Base-by-base conservation (phyloP, 768 basidiomycete species). In the Boletus fagicola region DNA sequence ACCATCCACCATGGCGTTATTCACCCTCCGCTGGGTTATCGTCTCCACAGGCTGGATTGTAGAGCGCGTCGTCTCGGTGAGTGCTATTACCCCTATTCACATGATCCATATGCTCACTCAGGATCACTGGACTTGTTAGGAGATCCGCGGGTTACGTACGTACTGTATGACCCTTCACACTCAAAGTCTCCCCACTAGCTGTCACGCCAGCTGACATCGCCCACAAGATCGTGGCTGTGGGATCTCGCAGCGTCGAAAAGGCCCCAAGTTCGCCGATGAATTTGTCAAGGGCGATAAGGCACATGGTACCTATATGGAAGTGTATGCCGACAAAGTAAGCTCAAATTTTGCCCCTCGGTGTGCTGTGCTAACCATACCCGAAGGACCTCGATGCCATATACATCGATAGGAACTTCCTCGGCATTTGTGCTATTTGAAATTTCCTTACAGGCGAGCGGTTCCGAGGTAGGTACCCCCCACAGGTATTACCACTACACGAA, bases 41-140 rank as follows among this genome's bases (percentile, higher is more conserved):
- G 26, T 53, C 15, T 43, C 22, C 6, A 45, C 22, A 20, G 38
- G 26, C 9, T 31, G n/a, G 49, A 12, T 30, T 30, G 15, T 33
- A 24, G 31, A 36, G 16, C 10, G 26, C 36, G 31, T 35, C 20
- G 16, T 77, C 47, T 74, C 72, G 68, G 80, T 78, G 40, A 57
- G 70, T 49, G n/a, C 7, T 20, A 16, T 22, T 16, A 9, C 16
- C 26, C 35, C 42, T 43, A 15, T 51, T 22, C 5, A 35, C 24
- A 49, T 3, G 22, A 22, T 45, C 4, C 1, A 5, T 35, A 38
- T 36, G 30, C 28, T 64, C 20, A 50, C 24, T 28, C 20, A 31
- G 31, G 54, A 31, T 36, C 18, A 31, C 28, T 24, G 39, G 28
- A 39, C 28, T 44, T 36, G 11, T 48, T 33, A n/a, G 50, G 48